A percentile compares a stretch with the other conserved stretches of the same genome.
phyloP scores from a whole-genome alignment of 345 rosid species.

The Bruguiera parviflora region DNA sequence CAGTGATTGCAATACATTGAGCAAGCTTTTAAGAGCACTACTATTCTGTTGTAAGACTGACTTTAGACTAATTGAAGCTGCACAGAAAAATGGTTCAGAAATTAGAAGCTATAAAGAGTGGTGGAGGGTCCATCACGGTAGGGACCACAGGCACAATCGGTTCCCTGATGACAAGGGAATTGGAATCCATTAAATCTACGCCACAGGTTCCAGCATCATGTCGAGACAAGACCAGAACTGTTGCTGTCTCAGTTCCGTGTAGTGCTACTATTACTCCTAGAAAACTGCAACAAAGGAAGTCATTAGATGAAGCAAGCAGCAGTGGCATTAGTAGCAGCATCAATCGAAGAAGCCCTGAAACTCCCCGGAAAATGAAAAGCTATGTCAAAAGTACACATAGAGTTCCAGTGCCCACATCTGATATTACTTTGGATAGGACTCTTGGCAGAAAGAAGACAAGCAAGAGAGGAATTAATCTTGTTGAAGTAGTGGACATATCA shows the following conservation, averaged over 20 bases:
- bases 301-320: conserved; percentile 79
- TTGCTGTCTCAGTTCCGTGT: conserved; percentile 50
- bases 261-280: conserved; percentile 42
- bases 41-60: conserved; percentile 6
- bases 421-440: conserved; percentile 50
- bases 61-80: conserved; percentile 2
- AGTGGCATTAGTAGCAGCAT: conserved; percentile 38
- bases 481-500: conserved; percentile 81
- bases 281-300: conserved; percentile 53
- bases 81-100: conserved; percentile 60
- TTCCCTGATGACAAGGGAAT: conserved; percentile 75
- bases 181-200: conserved; percentile 54
- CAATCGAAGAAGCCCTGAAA: conserved; percentile 29
- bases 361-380: conserved; percentile 45
- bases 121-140: conserved; percentile 81
- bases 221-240: conserved; percentile 35
- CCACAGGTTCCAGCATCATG: conserved; percentile 38
- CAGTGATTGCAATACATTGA: not conserved
- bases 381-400: conserved; percentile 36
- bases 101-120: conserved; percentile 69
- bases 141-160: conserved; percentile 86
- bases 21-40: not conserved
- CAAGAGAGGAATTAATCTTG: conserved; percentile 60
- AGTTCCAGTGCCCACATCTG: conserved; percentile 68
- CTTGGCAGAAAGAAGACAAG: conserved; percentile 50